Evolutionary conservation across 768 basidiomycete species (phyloP).

Genomic region (Mycena haematopus): DNA sequence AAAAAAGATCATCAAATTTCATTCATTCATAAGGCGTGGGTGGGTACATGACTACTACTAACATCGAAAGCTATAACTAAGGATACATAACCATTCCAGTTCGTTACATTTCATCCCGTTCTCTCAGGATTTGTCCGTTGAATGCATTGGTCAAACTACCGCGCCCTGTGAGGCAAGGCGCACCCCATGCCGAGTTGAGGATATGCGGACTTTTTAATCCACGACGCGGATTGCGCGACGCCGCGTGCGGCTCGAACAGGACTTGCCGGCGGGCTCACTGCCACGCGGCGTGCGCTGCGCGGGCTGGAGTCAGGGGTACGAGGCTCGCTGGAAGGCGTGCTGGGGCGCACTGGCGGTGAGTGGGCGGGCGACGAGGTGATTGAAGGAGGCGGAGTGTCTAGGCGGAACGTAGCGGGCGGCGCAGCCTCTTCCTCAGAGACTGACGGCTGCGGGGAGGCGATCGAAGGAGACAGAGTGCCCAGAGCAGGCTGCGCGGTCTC

Average conservation of each 20-base stretch:
- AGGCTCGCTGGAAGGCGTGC: not conserved
- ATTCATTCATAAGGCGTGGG: not conserved
- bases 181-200: not conserved
- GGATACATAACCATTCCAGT: not conserved
- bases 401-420: not conserved
- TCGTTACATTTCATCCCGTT: not conserved
- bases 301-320: not conserved
- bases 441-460: no score
- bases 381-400: not conserved
- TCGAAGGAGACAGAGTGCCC: not conserved
- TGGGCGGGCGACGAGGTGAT: not conserved
- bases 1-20: not conserved
- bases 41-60: not conserved
- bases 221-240: not conserved
- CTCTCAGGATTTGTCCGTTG: not conserved
- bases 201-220: not conserved
- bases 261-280: not conserved
- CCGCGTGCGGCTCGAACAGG: not conserved
- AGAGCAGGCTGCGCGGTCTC: not conserved
- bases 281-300: not conserved
- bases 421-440: not conserved
- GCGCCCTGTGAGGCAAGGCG: no score
- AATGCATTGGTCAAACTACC: no score
- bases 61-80: not conserved
- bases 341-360: not conserved